These are phyloP conservation scores for Zygoascus meyerae DNA, from an alignment of 1,139 yeast species.

Conservation along the genomic window DNA sequence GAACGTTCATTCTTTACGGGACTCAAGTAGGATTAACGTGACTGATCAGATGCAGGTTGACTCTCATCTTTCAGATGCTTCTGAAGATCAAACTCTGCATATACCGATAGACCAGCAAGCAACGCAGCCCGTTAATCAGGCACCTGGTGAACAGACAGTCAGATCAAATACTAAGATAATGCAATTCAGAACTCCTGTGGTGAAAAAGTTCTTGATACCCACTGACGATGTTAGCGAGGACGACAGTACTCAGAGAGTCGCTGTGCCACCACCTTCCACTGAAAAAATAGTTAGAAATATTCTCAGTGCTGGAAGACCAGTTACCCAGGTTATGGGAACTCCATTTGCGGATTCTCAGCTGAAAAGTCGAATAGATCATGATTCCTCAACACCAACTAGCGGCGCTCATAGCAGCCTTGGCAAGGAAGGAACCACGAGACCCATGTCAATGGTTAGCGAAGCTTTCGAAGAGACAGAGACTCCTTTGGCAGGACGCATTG, in stretches of 20 bases:
- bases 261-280: constrained; percentile 7
- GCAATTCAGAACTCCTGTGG: constrained; percentile 3
- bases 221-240: background rate
- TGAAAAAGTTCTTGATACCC: constrained; percentile 1
- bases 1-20: too few species aligned
- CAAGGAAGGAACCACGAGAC: background rate
- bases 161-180: too few species aligned
- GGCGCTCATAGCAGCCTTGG: background rate
- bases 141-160: constrained; percentile 1
- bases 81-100: background rate
- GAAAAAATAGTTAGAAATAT: background rate
- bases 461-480: background rate
- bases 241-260: constrained; percentile 9
- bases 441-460: background rate
- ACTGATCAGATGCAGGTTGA: background rate
- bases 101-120: constrained; percentile 1
- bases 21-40: background rate
- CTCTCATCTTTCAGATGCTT: background rate
- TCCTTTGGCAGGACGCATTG: background rate
- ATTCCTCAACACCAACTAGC: constrained; percentile 1
- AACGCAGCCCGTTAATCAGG: constrained; percentile 4
- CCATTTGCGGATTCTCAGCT: constrained; percentile 6
- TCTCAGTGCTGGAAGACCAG: background rate
- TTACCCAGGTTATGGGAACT: constrained; percentile 10
- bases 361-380: background rate